Conservation (phyloP, 176 grass and related monocot genomes). For the Elaeis guineensis region DNA sequence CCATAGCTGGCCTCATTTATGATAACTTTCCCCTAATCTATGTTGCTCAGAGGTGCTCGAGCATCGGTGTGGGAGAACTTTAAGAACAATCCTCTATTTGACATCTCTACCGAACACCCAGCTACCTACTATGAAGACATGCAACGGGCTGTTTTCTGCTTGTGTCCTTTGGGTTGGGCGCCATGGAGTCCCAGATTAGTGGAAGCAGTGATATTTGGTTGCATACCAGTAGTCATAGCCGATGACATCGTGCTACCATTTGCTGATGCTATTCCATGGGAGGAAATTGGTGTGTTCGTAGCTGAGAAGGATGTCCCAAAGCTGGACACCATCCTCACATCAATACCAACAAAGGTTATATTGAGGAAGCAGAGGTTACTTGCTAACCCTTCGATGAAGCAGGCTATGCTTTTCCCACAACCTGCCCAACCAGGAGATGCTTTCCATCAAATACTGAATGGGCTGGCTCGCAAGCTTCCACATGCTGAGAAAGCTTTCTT, state of each 20-base stretch:
- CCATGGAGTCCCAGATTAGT: constrained; percentile 13
- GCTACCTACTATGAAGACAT: constrained; percentile 10
- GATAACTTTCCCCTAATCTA: neutral
- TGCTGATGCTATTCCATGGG: constrained; percentile 8
- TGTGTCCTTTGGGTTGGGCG: constrained; percentile 11
- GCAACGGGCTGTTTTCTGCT: constrained; percentile 8
- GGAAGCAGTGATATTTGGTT: constrained; percentile 12
- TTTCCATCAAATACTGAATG: constrained; percentile 14
- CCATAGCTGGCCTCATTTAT: neutral
- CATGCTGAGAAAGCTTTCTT: neutral
- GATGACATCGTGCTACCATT: constrained; percentile 8
- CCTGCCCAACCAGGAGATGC: constrained; percentile 3
- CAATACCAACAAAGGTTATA: neutral
- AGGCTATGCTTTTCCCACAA: constrained; percentile 2
- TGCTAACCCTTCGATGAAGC: constrained; percentile 1
- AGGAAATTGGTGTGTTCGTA: constrained; percentile 11
- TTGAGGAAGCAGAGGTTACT: constrained; percentile 7
- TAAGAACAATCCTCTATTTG: constrained; percentile 8
- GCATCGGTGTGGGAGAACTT: constrained; percentile 11
- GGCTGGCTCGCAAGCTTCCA: constrained; percentile 7
- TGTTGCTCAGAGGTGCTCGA: constrained; percentile 9
- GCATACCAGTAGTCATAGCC: constrained; percentile 10
- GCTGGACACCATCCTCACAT: constrained; percentile 2
- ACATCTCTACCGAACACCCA: constrained; percentile 4
- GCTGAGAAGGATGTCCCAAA: constrained; percentile 6